A percentile compares a stretch with the other conserved stretches of the same genome.
phyloP scores from a whole-genome alignment of 2,329 filamentous ascomycete genomes.

The Ophiostoma perfectum region DNA sequence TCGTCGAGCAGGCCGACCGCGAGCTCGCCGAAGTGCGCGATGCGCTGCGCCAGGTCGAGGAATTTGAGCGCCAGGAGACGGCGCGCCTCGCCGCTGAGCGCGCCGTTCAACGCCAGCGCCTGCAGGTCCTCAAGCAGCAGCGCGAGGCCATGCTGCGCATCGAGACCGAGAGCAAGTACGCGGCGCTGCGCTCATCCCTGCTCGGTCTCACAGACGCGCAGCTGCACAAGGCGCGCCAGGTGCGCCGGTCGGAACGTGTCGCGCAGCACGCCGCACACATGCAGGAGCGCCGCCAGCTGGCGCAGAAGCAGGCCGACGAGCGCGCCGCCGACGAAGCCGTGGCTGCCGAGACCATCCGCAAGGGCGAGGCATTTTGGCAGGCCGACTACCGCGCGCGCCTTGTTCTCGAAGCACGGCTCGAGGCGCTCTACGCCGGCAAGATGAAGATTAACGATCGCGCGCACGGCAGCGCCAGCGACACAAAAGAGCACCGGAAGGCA shows the following conservation, averaged over 20 bases:
- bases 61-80: constrained; percentile 44
- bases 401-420: constrained; percentile 39
- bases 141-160: constrained; percentile 37
- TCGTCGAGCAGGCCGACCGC: constrained; percentile 35
- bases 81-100: background rate
- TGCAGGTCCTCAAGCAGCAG: constrained; percentile 37
- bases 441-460: background rate
- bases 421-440: constrained; percentile 39
- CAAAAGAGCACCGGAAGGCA: constrained; percentile 36
- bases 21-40: constrained; percentile 33
- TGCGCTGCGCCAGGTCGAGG: constrained; percentile 43
- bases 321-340: constrained; percentile 35
- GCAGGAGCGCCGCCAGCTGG: constrained; percentile 20
- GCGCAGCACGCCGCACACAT: constrained; percentile 25
- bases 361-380: constrained; percentile 35
- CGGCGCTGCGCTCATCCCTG: constrained; percentile 10
- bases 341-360: constrained; percentile 31
- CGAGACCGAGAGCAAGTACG: constrained; percentile 19
- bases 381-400: constrained; percentile 41
- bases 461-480: constrained; percentile 16
- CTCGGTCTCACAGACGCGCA: background rate
- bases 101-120: constrained; percentile 36
- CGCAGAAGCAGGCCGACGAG: constrained; percentile 32
- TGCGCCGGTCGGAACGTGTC: constrained; percentile 37
- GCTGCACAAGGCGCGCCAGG: constrained; percentile 32